Evolutionary conservation across 2,329 filamentous ascomycete genomes (phyloP), one percentile per base, ranked within the genome.

Genomic region (Diaporthe helianthi): DNA sequence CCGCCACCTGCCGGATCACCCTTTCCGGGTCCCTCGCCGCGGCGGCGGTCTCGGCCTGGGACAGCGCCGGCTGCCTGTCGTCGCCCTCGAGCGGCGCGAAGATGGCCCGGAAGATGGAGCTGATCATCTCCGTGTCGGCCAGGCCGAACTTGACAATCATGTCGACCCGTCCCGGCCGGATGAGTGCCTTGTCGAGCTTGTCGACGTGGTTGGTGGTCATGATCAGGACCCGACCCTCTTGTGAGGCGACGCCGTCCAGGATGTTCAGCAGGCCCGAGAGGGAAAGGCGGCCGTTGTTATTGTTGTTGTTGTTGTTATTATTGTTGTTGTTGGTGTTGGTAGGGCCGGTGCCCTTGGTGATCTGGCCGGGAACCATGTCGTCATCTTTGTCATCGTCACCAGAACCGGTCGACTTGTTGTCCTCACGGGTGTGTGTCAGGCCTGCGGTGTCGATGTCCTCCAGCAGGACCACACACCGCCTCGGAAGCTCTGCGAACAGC

Each of bases 221-320:
- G 76, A 90, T 85, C 17, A 90, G 82, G 6, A 89, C 82, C n/a
- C 87, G 84, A 8, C 87, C 87, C 75, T 90, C 88, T 72, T 89
- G 86, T 10, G 87, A 88, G 22, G 87, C 87, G 8, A 90, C 87
- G 47, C 93, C 92, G 73, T 97, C 92, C 49, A 96, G 89, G 55
- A 92, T 91, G 78, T 96, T 96, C 58, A 96, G 87, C 2, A 96
- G 83, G 0, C 92, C 92, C 0, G 92, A 93, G 2, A 96, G 84
- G 0, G 91, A 93, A 53, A 96, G 79, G 4, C 84, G 79, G 2
- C 78, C 75, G 46, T 75, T 76, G 29, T 33, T 65, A 17, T 66
- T 54, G 26, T 72, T 72, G n/a, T 49, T 64, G n/a, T n/a, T n/a
- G 46, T 75, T 76, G 29, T 33, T 65, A 17, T 66, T 54, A 24